Conservation (phyloP, 1,139 yeast genomes). For the Candida buenavistaensis region DNA sequence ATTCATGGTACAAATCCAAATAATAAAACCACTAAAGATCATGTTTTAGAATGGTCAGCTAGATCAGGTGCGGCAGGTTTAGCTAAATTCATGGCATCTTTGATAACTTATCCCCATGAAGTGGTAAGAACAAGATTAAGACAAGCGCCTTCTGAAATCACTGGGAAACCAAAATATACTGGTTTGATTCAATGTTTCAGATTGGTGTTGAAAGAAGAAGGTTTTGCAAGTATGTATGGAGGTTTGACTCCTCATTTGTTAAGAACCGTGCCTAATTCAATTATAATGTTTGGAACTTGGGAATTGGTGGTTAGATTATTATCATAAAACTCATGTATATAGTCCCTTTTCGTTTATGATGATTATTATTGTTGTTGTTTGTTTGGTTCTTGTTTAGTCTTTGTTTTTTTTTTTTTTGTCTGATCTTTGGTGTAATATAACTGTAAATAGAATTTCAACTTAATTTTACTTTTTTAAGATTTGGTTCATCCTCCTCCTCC, state of each 20-base stretch:
- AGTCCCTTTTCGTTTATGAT: too few species aligned
- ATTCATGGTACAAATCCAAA: constrained; percentile 43
- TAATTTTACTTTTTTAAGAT: constrained; percentile 9
- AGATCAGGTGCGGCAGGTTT: constrained; percentile 98
- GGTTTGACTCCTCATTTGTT: constrained; percentile 95
- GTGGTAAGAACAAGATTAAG: constrained; percentile 93
- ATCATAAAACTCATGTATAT: constrained; percentile 27
- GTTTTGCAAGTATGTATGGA: constrained; percentile 90
- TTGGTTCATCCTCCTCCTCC: constrained; percentile 6
- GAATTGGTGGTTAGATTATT: constrained; percentile 79
- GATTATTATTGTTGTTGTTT: neutral
- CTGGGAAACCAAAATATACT: constrained; percentile 83
- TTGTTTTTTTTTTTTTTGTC: neutral
- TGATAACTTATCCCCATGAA: constrained; percentile 95
- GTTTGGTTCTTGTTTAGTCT: neutral
- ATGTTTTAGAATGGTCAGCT: constrained; percentile 86
- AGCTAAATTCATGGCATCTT: constrained; percentile 90
- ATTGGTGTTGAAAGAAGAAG: constrained; percentile 85
- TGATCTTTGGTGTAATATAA: constrained; percentile 1
- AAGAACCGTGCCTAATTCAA: constrained; percentile 96
- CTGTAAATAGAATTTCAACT: constrained; percentile 3
- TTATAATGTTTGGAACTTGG: constrained; percentile 99
- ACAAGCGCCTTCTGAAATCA: constrained; percentile 79
- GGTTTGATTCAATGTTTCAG: constrained; percentile 88
- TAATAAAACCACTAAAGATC: constrained; percentile 57